Conservation (phyloP, 2,329 filamentous ascomycete genomes). For the Fusarium acutatum region DNA sequence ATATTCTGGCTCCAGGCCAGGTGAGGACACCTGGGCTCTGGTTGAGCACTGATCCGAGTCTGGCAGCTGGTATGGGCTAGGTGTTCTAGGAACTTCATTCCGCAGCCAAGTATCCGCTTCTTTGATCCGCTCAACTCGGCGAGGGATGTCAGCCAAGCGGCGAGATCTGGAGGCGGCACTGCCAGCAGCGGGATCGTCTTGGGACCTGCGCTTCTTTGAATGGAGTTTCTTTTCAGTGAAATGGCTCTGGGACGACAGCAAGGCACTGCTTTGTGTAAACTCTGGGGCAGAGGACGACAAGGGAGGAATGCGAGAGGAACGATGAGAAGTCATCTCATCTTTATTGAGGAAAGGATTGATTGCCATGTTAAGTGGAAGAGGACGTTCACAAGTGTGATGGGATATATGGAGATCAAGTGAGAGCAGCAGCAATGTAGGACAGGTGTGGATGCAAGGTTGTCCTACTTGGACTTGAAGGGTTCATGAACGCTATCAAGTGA, state of each 20-base stretch:
- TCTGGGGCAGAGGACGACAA: not conserved
- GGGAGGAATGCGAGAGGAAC: not conserved
- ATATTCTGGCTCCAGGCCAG: not conserved
- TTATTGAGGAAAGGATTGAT: not conserved
- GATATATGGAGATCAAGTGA: not conserved
- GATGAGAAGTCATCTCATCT: slow-evolving; percentile 14
- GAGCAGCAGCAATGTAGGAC: slow-evolving; percentile 3
- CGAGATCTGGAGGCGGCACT: not conserved
- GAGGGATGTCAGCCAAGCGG: not conserved
- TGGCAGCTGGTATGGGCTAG: not conserved
- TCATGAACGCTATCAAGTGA: slow-evolving; percentile 18
- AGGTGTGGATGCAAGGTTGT: not conserved
- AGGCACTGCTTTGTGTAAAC: not conserved
- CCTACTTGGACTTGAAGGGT: slow-evolving; percentile 7
- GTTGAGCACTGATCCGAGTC: not conserved
- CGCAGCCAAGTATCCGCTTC: not conserved
- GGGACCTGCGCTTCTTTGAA: not conserved
- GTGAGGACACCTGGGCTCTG: not conserved
- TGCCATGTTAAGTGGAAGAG: not conserved
- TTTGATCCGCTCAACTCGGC: not conserved
- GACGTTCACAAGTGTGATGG: not conserved
- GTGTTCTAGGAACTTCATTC: not conserved
- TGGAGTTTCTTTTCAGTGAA: not conserved
- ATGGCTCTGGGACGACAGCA: not conserved
- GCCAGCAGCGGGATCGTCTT: not conserved